Percentiles rank a stretch among this genome's conserved stretches.
phyloP scores from a whole-genome alignment of 1,284 basidiomycete species.

The Boletus sp. region DNA sequence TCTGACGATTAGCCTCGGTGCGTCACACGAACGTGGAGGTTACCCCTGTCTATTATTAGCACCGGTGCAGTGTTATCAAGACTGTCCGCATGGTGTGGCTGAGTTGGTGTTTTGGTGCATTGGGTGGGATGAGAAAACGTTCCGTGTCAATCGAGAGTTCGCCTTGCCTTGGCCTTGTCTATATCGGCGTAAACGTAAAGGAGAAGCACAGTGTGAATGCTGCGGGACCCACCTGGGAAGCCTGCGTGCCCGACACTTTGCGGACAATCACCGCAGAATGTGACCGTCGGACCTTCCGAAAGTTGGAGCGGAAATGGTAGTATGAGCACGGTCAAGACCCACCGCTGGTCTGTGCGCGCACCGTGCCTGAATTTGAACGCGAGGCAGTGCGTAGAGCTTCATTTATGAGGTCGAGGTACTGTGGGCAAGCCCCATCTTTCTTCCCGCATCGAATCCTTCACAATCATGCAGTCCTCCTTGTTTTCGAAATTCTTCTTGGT shows the following conservation, averaged over 20 bases:
- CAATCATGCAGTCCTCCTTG: conserved; percentile 6
- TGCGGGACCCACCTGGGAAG: conserved; percentile 3
- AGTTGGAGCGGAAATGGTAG: no score
- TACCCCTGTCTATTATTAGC: no score
- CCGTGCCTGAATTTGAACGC: not conserved
- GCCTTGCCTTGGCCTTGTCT: not conserved
- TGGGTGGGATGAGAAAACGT: not conserved
- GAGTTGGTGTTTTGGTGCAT: no score
- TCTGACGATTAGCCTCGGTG: not conserved
- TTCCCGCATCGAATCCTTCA: not conserved
- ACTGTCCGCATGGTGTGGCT: not conserved
- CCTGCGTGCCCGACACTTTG: not conserved
- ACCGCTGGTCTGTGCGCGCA: not conserved
- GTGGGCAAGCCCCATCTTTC: not conserved
- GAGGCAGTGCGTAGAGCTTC: not conserved
- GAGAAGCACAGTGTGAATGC: not conserved
- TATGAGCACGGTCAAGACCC: no score
- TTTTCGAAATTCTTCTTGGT: not conserved
- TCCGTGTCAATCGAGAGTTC: not conserved
- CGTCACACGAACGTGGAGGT: not conserved
- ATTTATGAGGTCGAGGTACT: not conserved
- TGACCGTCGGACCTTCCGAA: no score
- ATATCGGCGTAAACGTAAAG: conserved; percentile 8
- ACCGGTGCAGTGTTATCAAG: no score
- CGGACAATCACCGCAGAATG: not conserved